phyloP scores from a whole-genome alignment of 202 grass and related monocot species.

The Digitaria exilis region DNA sequence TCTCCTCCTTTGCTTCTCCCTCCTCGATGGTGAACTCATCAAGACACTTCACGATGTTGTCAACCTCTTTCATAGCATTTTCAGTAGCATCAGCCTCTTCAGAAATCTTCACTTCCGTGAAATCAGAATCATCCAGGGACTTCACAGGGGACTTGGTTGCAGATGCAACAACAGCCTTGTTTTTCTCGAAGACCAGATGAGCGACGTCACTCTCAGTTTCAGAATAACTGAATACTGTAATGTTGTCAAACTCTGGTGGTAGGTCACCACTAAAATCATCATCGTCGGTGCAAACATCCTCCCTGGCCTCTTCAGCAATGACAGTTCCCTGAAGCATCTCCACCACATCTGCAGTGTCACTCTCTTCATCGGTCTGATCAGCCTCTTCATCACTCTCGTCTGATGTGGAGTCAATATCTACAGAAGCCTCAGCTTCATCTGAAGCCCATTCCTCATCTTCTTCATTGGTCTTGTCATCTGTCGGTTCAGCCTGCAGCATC shows the following conservation, averaged over 20 bases:
- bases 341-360: background rate
- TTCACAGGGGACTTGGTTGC: too few relatives aligned
- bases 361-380: background rate
- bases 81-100: background rate
- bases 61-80: background rate
- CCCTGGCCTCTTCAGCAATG: background rate
- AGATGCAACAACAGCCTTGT: background rate
- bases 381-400: background rate
- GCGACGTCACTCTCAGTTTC: constrained; percentile 18
- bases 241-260: constrained; percentile 38
- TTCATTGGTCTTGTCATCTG: background rate
- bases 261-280: constrained; percentile 55
- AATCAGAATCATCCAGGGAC: background rate
- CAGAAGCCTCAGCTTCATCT: constrained; percentile 28
- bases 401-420: background rate
- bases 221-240: constrained; percentile 2
- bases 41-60: constrained; percentile 20
- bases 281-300: background rate
- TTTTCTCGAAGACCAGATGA: background rate
- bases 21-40: constrained; percentile 16
- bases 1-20: background rate
- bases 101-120: background rate
- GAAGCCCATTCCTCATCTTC: constrained; percentile 21
- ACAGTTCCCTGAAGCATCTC: constrained; percentile 23
- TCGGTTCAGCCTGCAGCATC: background rate